Evolutionary conservation across 2,329 filamentous ascomycete genomes (phyloP).

Genomic region (Paraphoma sp.): DNA sequence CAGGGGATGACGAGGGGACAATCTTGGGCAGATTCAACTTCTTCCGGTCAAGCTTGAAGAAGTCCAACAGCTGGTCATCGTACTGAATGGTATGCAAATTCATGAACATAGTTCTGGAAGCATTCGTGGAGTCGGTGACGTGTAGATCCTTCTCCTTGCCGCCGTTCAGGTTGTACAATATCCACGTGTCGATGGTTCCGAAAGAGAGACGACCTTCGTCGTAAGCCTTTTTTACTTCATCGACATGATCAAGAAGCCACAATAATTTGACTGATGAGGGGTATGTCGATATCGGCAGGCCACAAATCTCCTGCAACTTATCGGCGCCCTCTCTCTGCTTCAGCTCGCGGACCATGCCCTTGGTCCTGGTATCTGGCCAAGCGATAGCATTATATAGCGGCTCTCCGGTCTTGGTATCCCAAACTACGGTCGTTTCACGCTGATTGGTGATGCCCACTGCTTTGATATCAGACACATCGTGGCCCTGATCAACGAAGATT

Average conservation of each 20-base stretch:
- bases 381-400: conserved; percentile 85
- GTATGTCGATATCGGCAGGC: conserved; percentile 86
- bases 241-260: conserved; percentile 79
- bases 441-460: conserved; percentile 89
- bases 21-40: conserved; percentile 84
- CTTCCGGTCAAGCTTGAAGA: conserved; percentile 76
- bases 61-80: conserved; percentile 76
- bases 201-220: conserved; percentile 79
- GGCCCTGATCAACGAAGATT: conserved; percentile 73
- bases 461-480: conserved; percentile 72
- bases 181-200: conserved; percentile 88
- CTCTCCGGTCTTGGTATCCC: conserved; percentile 82
- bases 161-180: conserved; percentile 84
- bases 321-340: conserved; percentile 73
- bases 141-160: conserved; percentile 71
- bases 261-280: conserved; percentile 84
- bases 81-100: conserved; percentile 82
- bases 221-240: conserved; percentile 75
- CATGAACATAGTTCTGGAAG: conserved; percentile 94
- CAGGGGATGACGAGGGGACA: conserved; percentile 77
- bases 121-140: conserved; percentile 88
- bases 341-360: conserved; percentile 76
- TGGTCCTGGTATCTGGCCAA: conserved; percentile 84
- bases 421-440: conserved; percentile 85
- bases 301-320: conserved; percentile 72